These are phyloP conservation scores for Macrophomina phaseolina DNA, from an alignment of 2,329 filamentous ascomycete genomes.

Conservation along the genomic window DNA sequence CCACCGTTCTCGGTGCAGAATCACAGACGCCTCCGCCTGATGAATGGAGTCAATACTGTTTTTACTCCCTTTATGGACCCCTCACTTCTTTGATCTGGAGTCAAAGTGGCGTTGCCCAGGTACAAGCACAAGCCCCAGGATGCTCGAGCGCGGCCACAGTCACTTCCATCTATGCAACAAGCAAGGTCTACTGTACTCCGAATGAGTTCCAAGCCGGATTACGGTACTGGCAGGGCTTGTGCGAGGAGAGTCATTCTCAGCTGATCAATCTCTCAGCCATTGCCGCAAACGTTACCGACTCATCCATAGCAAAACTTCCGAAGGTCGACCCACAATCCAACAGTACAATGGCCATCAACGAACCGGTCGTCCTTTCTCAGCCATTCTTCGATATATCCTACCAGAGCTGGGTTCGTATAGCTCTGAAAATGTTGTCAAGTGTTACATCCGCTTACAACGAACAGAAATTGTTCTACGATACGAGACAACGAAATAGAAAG, in stretches of 20 bases:
- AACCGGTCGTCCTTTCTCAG: background rate
- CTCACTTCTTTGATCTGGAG: background rate
- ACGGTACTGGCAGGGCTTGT: slow-evolving; percentile 3
- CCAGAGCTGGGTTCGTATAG: background rate
- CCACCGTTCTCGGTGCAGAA: background rate
- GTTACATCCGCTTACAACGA: background rate
- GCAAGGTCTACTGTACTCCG: background rate
- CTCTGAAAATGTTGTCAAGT: background rate
- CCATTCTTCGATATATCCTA: background rate
- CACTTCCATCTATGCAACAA: slow-evolving; percentile 5
- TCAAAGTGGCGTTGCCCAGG: background rate
- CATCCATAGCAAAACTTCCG: background rate
- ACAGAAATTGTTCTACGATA: background rate
- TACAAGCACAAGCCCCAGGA: background rate
- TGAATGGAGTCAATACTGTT: background rate
- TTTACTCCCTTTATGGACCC: background rate
- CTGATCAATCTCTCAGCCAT: slow-evolving; percentile 10
- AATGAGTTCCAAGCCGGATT: background rate
- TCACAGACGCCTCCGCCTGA: background rate
- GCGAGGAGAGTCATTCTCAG: background rate
- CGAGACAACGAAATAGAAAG: background rate
- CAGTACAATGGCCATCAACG: background rate
- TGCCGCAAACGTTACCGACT: background rate
- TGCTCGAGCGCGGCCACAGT: background rate
- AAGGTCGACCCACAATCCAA: slow-evolving; percentile 5